A percentile compares a stretch with the other conserved stretches of the same genome.
Conservation (phyloP, 2,329 filamentous ascomycete genomes). For the Davidsoniella virescens region DNA sequence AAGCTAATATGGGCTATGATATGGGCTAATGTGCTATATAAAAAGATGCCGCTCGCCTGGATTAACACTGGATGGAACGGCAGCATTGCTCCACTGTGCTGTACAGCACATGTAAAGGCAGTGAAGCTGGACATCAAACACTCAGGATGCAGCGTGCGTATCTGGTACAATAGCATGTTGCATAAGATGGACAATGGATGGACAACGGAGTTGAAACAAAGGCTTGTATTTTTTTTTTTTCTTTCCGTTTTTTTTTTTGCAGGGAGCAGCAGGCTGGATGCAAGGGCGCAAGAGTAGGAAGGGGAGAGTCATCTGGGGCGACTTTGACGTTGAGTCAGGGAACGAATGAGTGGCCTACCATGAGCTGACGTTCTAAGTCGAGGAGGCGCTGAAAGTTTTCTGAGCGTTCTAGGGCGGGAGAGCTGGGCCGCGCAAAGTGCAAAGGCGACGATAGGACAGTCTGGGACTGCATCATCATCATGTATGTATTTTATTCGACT, state of each 20-base stretch:
- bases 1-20: background rate
- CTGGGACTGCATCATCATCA: background rate
- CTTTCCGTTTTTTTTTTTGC: no score
- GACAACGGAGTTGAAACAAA: no score
- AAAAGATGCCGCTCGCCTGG: background rate
- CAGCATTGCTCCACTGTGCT: background rate
- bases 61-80: background rate
- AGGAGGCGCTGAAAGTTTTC: slow-evolving; percentile 8
- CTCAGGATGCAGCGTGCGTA: background rate
- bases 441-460: background rate
- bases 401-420: background rate
- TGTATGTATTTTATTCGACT: background rate
- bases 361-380: slow-evolving; percentile 7
- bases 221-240: no score
- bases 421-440: background rate
- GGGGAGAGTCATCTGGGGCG: background rate
- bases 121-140: background rate
- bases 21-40: background rate
- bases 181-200: no score
- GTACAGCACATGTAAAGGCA: background rate
- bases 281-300: background rate
- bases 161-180: no score
- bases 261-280: background rate
- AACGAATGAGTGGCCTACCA: background rate
- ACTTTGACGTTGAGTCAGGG: no score